phyloP scores from a whole-genome alignment of 129 eudicot genomes.

The Escallonia herrerae region DNA sequence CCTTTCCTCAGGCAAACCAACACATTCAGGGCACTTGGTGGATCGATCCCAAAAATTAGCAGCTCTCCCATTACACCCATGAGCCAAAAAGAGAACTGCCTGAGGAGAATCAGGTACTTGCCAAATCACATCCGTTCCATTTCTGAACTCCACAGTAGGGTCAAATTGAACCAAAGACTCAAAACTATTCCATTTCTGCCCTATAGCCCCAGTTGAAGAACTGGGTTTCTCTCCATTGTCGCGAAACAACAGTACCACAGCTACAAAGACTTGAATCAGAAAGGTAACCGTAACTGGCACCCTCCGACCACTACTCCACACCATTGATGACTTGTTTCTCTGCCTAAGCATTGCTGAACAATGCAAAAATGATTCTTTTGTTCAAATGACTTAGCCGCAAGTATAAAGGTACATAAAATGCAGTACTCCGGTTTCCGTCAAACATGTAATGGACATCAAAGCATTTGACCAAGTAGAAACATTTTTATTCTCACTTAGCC shows the following conservation, averaged over 20 bases:
- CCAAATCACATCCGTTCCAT: slow-evolving; percentile 60
- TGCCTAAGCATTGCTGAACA: slow-evolving; percentile 13
- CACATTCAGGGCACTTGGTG: slow-evolving; percentile 50
- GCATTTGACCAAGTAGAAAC: too few relatives aligned
- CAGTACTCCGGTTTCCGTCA: neutral
- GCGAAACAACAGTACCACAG: slow-evolving; percentile 25
- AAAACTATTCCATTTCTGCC: slow-evolving; percentile 24
- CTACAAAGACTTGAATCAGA: slow-evolving; percentile 25
- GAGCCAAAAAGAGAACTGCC: slow-evolving; percentile 77
- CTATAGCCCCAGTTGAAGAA: slow-evolving; percentile 15
- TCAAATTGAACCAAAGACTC: slow-evolving; percentile 24
- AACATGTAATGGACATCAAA: neutral
- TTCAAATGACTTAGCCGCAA: neutral
- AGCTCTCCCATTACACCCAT: slow-evolving; percentile 78
- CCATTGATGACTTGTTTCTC: slow-evolving; percentile 22
- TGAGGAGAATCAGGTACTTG: slow-evolving; percentile 70
- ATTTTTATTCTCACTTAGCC: too few relatives aligned
- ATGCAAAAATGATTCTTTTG: neutral
- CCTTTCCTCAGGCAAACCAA: slow-evolving; percentile 93
- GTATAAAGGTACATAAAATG: neutral
- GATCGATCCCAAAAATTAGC: slow-evolving; percentile 79
- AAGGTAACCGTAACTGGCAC: slow-evolving; percentile 31
- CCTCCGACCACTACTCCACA: slow-evolving; percentile 9
- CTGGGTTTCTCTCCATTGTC: slow-evolving; percentile 26
- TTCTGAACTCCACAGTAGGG: slow-evolving; percentile 49